A percentile compares a stretch with the other conserved stretches of the same genome.
Conservation (phyloP, 495 filamentous ascomycete genomes). For the Neurospora sp. region DNA sequence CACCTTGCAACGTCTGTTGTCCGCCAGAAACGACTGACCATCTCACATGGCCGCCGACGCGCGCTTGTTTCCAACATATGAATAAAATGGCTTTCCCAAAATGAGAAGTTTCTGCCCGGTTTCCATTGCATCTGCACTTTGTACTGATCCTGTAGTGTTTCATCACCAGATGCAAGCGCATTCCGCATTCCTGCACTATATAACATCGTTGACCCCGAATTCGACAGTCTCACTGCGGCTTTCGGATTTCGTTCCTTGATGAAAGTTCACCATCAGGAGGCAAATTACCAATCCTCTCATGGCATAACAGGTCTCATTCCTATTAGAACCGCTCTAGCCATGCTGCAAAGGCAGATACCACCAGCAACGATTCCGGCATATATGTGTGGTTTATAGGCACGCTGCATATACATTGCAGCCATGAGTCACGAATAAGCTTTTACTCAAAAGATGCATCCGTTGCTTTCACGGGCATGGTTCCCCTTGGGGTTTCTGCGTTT, state of each 20-base stretch:
- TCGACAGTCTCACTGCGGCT: not conserved
- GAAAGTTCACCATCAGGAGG: not conserved
- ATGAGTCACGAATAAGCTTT: not conserved
- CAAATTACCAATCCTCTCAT: not conserved
- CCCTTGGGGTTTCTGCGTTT: not conserved
- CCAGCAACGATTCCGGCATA: not conserved
- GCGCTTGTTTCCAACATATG: no score
- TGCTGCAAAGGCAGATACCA: not conserved
- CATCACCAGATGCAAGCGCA: not conserved
- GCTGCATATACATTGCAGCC: not conserved
- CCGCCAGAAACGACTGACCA: not conserved
- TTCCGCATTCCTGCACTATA: not conserved
- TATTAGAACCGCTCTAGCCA: not conserved
- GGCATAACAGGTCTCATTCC: not conserved
- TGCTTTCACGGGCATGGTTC: not conserved
- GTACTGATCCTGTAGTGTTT: not conserved
- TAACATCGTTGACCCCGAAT: not conserved
- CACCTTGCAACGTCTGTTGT: not conserved
- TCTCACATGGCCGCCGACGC: not conserved
- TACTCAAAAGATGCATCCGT: not conserved
- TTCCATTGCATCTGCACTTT: not conserved
- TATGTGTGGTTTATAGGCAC: not conserved
- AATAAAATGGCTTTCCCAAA: no score
- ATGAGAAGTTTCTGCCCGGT: not conserved
- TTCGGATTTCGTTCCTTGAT: not conserved